Evolutionary conservation across 2,329 filamentous ascomycete genomes (phyloP).

Genomic region (Bipolaris sorokiniana): DNA sequence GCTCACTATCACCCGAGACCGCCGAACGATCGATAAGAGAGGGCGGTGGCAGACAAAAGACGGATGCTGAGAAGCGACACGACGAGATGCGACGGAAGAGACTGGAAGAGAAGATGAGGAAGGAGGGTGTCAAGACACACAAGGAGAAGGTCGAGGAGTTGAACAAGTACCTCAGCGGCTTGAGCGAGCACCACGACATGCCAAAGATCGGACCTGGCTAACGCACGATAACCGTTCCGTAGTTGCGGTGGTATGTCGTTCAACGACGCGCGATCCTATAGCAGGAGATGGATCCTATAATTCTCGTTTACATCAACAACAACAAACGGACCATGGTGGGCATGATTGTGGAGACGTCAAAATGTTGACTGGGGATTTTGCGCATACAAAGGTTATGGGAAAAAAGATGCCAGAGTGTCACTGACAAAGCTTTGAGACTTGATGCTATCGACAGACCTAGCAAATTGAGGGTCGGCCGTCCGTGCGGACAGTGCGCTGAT

Average conservation of each 20-base stretch:
- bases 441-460: neutral
- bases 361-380: no score
- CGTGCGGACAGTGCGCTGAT: neutral
- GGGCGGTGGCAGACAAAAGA: conserved; percentile 64
- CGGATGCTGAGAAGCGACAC: conserved; percentile 79
- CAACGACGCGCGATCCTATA: neutral
- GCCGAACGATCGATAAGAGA: conserved; percentile 36
- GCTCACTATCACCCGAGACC: conserved; percentile 44
- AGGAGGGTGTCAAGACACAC: conserved; percentile 92
- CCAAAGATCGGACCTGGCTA: conserved; percentile 65
- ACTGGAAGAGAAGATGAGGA: conserved; percentile 79
- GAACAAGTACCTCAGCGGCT: conserved; percentile 87
- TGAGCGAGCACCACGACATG: conserved; percentile 98
- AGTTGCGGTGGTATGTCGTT: neutral
- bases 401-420: neutral
- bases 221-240: conserved; percentile 27
- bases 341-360: neutral
- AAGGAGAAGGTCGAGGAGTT: conserved; percentile 96
- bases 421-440: neutral
- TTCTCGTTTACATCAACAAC: neutral
- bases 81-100: conserved; percentile 82
- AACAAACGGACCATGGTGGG: neutral
- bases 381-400: neutral
- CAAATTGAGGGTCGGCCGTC: neutral
- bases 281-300: neutral